Conservation (phyloP, 2,329 filamentous ascomycete genomes). For the Gnomoniopsis sp. region DNA sequence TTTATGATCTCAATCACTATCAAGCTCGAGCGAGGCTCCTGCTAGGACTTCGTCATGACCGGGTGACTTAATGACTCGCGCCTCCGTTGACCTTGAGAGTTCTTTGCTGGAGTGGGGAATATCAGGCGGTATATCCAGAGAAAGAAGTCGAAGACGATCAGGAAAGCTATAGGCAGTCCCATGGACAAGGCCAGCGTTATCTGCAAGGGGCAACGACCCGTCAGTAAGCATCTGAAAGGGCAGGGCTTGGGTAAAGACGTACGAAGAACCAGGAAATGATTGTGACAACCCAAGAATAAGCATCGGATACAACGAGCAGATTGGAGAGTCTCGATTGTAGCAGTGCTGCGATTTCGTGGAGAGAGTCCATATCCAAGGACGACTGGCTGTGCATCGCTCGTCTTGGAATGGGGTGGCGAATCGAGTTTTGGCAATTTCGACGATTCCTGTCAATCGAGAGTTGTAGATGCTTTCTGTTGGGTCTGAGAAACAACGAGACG, state of each 20-base stretch:
- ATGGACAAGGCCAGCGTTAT: conserved; percentile 43
- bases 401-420: neutral
- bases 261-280: conserved; percentile 27
- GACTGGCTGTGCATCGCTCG: conserved; percentile 6
- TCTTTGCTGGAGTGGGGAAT: conserved; percentile 19
- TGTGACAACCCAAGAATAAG: conserved; percentile 21
- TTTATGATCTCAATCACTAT: neutral
- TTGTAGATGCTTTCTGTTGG: too few species aligned
- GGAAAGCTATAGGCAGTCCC: conserved; percentile 41
- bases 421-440: neutral
- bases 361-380: conserved; percentile 9
- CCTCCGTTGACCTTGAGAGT: conserved; percentile 18
- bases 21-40: neutral
- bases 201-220: conserved; percentile 25
- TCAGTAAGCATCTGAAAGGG: neutral
- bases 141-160: conserved; percentile 48
- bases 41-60: conserved; percentile 14
- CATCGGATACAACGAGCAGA: conserved; percentile 18
- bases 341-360: conserved; percentile 12
- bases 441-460: neutral
- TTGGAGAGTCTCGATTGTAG: conserved; percentile 19
- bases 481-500: too few species aligned
- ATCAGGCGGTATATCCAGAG: conserved; percentile 51
- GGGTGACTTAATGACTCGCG: conserved; percentile 21
- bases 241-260: conserved; percentile 2